These are phyloP conservation scores for Lepidium africanum DNA, from an alignment of 345 rosid species.

Conservation along the genomic window DNA sequence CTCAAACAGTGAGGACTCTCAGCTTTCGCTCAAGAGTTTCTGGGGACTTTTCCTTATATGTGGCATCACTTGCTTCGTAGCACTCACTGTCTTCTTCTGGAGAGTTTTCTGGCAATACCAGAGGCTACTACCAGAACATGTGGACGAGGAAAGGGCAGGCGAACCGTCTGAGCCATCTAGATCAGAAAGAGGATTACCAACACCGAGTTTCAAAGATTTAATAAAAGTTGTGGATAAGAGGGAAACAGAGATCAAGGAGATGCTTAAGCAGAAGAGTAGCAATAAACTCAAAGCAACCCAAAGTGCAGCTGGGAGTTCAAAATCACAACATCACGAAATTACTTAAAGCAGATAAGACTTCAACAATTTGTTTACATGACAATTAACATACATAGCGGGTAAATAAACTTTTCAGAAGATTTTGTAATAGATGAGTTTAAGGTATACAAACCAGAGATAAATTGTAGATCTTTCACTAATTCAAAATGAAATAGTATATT, in stretches of 20 bases:
- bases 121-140: constrained; percentile 37
- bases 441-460: not conserved
- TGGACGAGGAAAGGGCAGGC: constrained; percentile 27
- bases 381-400: constrained; percentile 16
- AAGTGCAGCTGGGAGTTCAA: constrained; percentile 35
- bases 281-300: constrained; percentile 32
- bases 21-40: constrained; percentile 72
- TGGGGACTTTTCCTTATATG: constrained; percentile 97
- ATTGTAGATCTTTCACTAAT: constrained; percentile 13
- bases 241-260: constrained; percentile 51
- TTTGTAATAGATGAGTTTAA: constrained; percentile 24
- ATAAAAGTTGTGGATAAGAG: constrained; percentile 57
- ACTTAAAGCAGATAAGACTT: constrained; percentile 1
- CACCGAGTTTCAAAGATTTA: constrained; percentile 46
- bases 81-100: constrained; percentile 53
- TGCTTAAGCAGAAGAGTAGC: constrained; percentile 44
- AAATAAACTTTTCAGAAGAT: constrained; percentile 11
- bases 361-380: constrained; percentile 4
- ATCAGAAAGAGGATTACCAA: constrained; percentile 32
- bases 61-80: constrained; percentile 57
- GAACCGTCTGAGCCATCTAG: constrained; percentile 45
- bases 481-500: not conserved
- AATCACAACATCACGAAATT: constrained; percentile 13
- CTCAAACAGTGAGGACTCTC: constrained; percentile 31
- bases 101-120: constrained; percentile 57